Evolutionary conservation across 192 early-diverging fungal genomes (phyloP).

Genomic region (Coemansia sp.): DNA sequence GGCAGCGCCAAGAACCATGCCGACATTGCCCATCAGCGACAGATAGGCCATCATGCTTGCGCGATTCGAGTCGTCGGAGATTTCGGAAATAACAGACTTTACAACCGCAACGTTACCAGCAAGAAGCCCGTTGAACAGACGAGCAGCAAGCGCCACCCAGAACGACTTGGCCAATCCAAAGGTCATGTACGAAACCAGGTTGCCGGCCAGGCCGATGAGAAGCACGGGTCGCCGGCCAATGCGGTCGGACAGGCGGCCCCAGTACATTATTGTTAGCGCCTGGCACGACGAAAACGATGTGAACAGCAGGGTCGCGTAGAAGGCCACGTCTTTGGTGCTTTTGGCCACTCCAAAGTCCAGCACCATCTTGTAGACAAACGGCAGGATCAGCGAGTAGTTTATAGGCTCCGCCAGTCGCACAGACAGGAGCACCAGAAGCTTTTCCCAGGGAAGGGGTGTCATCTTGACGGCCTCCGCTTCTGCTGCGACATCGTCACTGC

Average conservation of each 20-base stretch:
- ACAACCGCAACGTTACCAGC: conserved; percentile 80
- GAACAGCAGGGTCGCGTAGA: conserved; percentile 64
- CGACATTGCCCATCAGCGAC: conserved; percentile 72
- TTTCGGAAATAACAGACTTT: conserved; percentile 82
- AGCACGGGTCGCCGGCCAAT: conserved; percentile 81
- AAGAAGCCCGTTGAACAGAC: conserved; percentile 68
- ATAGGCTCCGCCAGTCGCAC: conserved; percentile 68
- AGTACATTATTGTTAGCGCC: conserved; percentile 59
- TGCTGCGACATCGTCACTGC: neutral
- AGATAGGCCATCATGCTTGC: conserved; percentile 74
- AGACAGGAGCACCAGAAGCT: conserved; percentile 29
- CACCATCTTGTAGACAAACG: conserved; percentile 85
- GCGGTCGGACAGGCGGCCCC: conserved; percentile 76
- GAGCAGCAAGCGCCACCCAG: conserved; percentile 60
- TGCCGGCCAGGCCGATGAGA: conserved; percentile 77
- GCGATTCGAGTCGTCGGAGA: conserved; percentile 81
- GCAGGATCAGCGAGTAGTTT: conserved; percentile 76
- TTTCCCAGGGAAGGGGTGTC: conserved; percentile 51
- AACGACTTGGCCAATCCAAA: conserved; percentile 73
- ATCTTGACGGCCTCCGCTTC: conserved; percentile 9
- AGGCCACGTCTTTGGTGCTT: conserved; percentile 77
- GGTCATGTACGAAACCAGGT: conserved; percentile 63
- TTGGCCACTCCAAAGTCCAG: conserved; percentile 70
- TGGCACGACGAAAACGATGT: conserved; percentile 59
- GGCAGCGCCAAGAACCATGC: conserved; percentile 64